Percentiles rank a stretch among this genome's conserved stretches.
Evolutionary conservation across 345 rosid species (phyloP).

Genomic region (Lepidium sativum): DNA sequence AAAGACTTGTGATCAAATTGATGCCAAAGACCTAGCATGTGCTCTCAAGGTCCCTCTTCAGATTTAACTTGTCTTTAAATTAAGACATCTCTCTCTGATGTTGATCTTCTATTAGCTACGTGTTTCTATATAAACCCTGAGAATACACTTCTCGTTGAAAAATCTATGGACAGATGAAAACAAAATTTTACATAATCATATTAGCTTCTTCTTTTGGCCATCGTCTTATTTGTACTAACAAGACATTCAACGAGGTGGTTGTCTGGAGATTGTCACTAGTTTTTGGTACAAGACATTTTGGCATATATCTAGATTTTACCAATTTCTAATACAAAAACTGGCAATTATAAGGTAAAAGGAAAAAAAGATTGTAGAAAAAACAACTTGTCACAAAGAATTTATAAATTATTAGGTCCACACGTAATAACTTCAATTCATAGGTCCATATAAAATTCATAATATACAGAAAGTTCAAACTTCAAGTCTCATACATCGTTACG

Average conservation of each 20-base stretch:
- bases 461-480: neutral
- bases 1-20: slow-evolving; percentile 16
- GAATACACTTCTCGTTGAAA: neutral
- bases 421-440: slow-evolving; percentile 1
- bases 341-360: neutral
- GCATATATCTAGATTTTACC: neutral
- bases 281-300: slow-evolving; percentile 15
- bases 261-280: slow-evolving; percentile 24
- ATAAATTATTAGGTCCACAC: slow-evolving; percentile 14
- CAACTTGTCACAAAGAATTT: neutral
- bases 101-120: slow-evolving; percentile 13
- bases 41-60: slow-evolving; percentile 25
- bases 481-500: neutral
- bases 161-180: neutral
- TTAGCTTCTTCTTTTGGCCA: neutral
- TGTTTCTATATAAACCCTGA: slow-evolving; percentile 8
- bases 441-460: neutral
- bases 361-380: neutral
- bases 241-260: slow-evolving; percentile 16
- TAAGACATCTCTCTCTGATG: neutral
- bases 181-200: slow-evolving; percentile 17
- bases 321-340: neutral
- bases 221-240: slow-evolving; percentile 7
- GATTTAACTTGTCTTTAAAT: slow-evolving; percentile 8
- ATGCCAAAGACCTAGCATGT: slow-evolving; percentile 26